These are phyloP conservation scores for Saccharomycopsis babjevae DNA, from an alignment of 805 yeast genomes.

Conservation along the genomic window DNA sequence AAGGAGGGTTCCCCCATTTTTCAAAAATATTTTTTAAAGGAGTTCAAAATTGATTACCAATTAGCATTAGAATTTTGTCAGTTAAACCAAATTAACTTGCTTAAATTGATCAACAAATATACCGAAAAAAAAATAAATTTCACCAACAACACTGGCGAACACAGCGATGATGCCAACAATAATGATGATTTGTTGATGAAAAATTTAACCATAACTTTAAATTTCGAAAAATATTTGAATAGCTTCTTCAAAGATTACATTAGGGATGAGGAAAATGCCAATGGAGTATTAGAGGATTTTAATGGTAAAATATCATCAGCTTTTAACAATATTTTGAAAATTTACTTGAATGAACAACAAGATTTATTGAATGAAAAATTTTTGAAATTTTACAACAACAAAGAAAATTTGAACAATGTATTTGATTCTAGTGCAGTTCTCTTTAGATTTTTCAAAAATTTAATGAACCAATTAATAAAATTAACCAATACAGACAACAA, in stretches of 20 bases:
- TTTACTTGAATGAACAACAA: constrained; percentile 87
- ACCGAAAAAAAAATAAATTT: constrained; percentile 19
- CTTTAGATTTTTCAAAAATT: constrained; percentile 65
- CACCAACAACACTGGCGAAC: not conserved
- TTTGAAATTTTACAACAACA: constrained; percentile 43
- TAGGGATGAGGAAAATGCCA: not conserved
- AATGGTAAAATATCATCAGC: constrained; percentile 44
- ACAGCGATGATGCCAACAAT: constrained; percentile 28
- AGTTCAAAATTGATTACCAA: constrained; percentile 61
- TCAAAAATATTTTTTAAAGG: constrained; percentile 47
- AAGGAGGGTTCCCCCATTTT: constrained; percentile 45
- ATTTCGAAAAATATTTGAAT: constrained; percentile 69
- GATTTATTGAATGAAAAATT: constrained; percentile 49
- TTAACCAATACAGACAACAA: constrained; percentile 27
- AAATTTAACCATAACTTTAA: constrained; percentile 66
- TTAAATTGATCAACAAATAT: constrained; percentile 31
- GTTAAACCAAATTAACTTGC: constrained; percentile 57
- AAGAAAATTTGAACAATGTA: constrained; percentile 49
- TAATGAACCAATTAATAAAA: constrained; percentile 59
- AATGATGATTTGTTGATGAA: constrained; percentile 51
- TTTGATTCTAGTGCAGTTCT: constrained; percentile 82
- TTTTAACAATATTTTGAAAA: constrained; percentile 74
- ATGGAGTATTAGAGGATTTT: constrained; percentile 24
- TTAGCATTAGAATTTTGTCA: constrained; percentile 56
- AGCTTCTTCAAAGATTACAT: constrained; percentile 34